phyloP scores from a whole-genome alignment of 2,329 filamentous ascomycete species.

The Clonostachys rosea region DNA sequence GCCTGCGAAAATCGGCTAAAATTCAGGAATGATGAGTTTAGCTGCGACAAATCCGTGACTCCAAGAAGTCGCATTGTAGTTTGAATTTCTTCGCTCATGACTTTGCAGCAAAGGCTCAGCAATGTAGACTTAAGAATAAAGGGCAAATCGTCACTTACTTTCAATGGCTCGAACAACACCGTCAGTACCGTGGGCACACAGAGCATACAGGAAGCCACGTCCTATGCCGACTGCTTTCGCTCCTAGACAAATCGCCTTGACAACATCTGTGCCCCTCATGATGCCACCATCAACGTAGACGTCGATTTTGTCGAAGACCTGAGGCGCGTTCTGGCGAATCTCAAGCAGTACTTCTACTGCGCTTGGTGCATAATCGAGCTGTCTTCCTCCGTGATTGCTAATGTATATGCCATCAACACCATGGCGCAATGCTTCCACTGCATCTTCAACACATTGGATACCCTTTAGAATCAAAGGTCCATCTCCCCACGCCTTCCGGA shows the following conservation, averaged over 20 bases:
- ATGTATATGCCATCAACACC: constrained; percentile 32
- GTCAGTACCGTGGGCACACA: constrained; percentile 44
- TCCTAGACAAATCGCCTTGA: constrained; percentile 63
- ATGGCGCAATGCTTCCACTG: constrained; percentile 24
- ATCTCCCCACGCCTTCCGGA: constrained; percentile 56
- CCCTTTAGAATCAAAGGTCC: constrained; percentile 41
- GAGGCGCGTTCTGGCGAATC: constrained; percentile 51
- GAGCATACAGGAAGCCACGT: constrained; percentile 52
- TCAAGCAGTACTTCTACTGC: constrained; percentile 50
- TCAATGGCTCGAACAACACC: constrained; percentile 46
- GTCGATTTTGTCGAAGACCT: constrained; percentile 53
- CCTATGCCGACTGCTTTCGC: constrained; percentile 61
- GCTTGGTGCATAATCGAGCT: constrained; percentile 28
- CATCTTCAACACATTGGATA: constrained; percentile 32
- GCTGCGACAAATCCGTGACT: not conserved
- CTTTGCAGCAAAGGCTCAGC: not conserved
- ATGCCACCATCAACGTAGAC: constrained; percentile 64
- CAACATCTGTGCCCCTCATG: constrained; percentile 59
- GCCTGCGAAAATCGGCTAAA: no score
- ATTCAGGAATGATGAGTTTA: no score
- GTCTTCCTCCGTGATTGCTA: constrained; percentile 36
- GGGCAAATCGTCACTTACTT: constrained; percentile 28
- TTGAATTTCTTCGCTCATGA: not conserved
- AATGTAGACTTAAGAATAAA: not conserved
- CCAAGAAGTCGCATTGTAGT: not conserved